Conservation (phyloP, 192 early-diverging fungal genomes). For the Entophlyctis luteolus region DNA sequence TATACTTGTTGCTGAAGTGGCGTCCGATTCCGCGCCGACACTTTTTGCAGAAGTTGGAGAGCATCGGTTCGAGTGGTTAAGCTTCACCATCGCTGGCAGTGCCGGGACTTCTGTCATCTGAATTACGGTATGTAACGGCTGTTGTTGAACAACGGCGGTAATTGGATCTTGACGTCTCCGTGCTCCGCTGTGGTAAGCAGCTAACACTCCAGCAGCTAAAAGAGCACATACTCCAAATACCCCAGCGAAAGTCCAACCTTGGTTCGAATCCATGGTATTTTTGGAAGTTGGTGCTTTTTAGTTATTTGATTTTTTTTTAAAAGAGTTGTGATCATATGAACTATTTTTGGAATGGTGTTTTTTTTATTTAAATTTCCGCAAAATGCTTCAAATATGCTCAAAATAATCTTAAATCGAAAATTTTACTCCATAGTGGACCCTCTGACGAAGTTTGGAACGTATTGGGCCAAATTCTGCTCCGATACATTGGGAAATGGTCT, state of each 20-base stretch:
- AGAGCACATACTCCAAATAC: not conserved
- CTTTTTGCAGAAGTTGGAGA: not conserved
- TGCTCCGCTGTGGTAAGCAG: not conserved
- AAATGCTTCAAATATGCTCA: not conserved
- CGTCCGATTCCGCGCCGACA: not conserved
- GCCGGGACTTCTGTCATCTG: not conserved
- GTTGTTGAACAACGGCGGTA: not conserved
- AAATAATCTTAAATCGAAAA: not conserved
- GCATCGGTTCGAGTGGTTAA: not conserved
- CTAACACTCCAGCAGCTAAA: not conserved
- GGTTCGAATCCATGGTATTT: not conserved
- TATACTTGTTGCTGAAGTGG: constrained; percentile 9
- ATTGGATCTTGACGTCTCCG: not conserved
- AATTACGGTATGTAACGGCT: not conserved
- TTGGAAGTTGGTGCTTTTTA: not conserved
- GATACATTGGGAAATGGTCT: not conserved
- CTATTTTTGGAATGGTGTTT: not conserved
- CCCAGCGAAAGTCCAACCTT: not conserved
- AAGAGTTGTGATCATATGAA: not conserved
- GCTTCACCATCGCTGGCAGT: not conserved
- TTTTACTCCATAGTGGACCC: not conserved
- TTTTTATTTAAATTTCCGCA: not conserved
- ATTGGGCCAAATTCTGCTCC: constrained; percentile 11
- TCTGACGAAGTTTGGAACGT: not conserved
- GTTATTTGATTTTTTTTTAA: not conserved